phyloP scores from a whole-genome alignment of 768 basidiomycete species.

The Suillus spraguei region DNA sequence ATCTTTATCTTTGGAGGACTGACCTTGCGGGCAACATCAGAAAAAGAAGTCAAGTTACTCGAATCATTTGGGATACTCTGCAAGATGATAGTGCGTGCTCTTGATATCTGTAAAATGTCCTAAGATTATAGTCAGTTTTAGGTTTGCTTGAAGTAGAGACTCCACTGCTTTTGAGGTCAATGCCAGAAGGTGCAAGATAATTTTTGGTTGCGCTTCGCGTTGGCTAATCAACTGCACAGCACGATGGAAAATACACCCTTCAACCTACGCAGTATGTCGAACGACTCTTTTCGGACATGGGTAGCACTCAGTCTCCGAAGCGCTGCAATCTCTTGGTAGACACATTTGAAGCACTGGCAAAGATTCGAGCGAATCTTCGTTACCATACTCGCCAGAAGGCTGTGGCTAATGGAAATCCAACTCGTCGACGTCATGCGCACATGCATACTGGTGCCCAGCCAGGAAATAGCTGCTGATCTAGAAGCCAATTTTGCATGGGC shows the following conservation, averaged over 20 bases:
- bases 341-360: too few species aligned
- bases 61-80: conserved; percentile 70
- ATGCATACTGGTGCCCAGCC: too few species aligned
- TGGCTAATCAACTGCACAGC: conserved; percentile 32
- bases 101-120: conserved; percentile 10
- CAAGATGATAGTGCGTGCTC: conserved; percentile 64
- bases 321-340: too few species aligned
- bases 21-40: conserved; percentile 77
- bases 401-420: too few species aligned
- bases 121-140: conserved; percentile 33
- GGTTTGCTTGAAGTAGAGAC: conserved; percentile 95
- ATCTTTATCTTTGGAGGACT: conserved; percentile 84
- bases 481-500: too few species aligned
- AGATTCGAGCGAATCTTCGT: too few species aligned
- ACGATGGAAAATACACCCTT: conserved; percentile 22
- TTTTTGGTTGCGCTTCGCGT: conserved; percentile 85
- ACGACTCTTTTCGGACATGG: too few species aligned
- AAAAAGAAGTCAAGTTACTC: conserved; percentile 81
- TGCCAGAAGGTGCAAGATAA: conserved; percentile 93
- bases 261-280: too few species aligned
- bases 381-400: too few species aligned
- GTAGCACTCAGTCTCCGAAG: too few species aligned
- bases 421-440: too few species aligned
- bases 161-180: conserved; percentile 85
- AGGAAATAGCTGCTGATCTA: too few species aligned